A percentile compares a stretch with the other conserved stretches of the same genome.
These are phyloP conservation scores for Trichoderma afroharzianum DNA, from an alignment of 2,329 filamentous ascomycete genomes.

Conservation along the genomic window DNA sequence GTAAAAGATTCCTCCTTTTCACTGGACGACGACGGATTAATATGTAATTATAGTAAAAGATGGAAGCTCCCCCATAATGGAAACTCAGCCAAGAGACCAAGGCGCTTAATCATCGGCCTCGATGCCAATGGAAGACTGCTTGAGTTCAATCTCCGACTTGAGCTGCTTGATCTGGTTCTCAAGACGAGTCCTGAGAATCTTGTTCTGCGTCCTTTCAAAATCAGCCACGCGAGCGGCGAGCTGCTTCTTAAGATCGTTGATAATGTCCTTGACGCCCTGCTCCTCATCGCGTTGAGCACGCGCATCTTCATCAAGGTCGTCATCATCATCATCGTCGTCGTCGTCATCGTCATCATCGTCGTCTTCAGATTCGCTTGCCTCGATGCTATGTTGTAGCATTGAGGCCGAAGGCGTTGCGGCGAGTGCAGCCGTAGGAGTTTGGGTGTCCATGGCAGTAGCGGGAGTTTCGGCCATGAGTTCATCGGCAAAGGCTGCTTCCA, in stretches of 20 bases:
- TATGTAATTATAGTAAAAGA: background rate
- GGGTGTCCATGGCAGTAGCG: slow-evolving; percentile 39
- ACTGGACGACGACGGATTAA: background rate
- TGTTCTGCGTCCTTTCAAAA: slow-evolving; percentile 41
- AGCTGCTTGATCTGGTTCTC: slow-evolving; percentile 48
- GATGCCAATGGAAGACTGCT: slow-evolving; percentile 43
- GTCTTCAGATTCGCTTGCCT: slow-evolving; percentile 40
- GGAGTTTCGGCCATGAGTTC: slow-evolving; percentile 39
- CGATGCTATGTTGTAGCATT: slow-evolving; percentile 41
- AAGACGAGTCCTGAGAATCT: slow-evolving; percentile 49
- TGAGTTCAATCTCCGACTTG: slow-evolving; percentile 43
- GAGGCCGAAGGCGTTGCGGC: slow-evolving; percentile 42
- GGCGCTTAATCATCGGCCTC: slow-evolving; percentile 34
- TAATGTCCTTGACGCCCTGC: slow-evolving; percentile 54
- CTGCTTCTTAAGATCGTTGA: slow-evolving; percentile 50
- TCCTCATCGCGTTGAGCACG: slow-evolving; percentile 47
- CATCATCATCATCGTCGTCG: slow-evolving; percentile 40
- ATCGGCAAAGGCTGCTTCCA: slow-evolving; percentile 52
- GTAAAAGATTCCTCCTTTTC: background rate
- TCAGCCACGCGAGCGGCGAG: slow-evolving; percentile 44
- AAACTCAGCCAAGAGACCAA: background rate
- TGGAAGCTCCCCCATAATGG: background rate
- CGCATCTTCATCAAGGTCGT: slow-evolving; percentile 53
- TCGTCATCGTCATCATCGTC: slow-evolving; percentile 44
- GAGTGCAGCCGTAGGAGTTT: slow-evolving; percentile 45